phyloP scores from a whole-genome alignment of 495 filamentous ascomycete species.

The Usnea hakonensis region DNA sequence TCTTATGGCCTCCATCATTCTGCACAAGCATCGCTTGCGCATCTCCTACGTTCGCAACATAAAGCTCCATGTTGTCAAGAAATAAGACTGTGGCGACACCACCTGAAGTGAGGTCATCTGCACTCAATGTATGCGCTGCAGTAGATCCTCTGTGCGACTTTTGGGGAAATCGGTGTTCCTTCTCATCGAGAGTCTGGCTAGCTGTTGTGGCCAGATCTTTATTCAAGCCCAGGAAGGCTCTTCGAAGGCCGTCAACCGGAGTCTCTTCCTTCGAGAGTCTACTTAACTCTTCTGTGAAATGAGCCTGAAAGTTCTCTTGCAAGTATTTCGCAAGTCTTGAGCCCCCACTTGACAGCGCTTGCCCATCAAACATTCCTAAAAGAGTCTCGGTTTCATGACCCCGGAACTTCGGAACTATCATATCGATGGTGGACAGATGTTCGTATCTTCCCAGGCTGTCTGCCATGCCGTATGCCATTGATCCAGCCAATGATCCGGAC shows the following conservation, averaged over 20 bases:
- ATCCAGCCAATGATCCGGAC: constrained; percentile 83
- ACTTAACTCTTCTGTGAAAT: constrained; percentile 75
- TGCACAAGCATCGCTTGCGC: constrained; percentile 90
- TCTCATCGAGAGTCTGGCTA: constrained; percentile 69
- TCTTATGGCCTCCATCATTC: constrained; percentile 67
- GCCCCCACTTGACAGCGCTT: constrained; percentile 72
- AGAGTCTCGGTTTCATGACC: constrained; percentile 87
- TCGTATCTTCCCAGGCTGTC: constrained; percentile 90
- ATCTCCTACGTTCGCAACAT: constrained; percentile 91
- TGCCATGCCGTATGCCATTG: constrained; percentile 92
- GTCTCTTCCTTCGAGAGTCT: constrained; percentile 59
- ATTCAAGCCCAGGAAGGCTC: constrained; percentile 83
- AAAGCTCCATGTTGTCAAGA: constrained; percentile 79
- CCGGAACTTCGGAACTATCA: constrained; percentile 88
- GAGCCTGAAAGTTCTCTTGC: constrained; percentile 83
- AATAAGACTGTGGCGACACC: constrained; percentile 90
- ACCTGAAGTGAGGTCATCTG: constrained; percentile 81
- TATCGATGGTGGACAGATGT: constrained; percentile 93
- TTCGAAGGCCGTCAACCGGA: constrained; percentile 72
- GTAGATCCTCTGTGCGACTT: constrained; percentile 61
- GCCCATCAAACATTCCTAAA: constrained; percentile 91
- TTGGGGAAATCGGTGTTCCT: constrained; percentile 44
- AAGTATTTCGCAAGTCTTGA: constrained; percentile 94
- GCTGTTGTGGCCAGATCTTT: constrained; percentile 86
- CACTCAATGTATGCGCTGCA: constrained; percentile 63